These are phyloP conservation scores for Phytopythium cucurbitacearum DNA, from an alignment of 352 stramenopile species.

Conservation along the genomic window DNA sequence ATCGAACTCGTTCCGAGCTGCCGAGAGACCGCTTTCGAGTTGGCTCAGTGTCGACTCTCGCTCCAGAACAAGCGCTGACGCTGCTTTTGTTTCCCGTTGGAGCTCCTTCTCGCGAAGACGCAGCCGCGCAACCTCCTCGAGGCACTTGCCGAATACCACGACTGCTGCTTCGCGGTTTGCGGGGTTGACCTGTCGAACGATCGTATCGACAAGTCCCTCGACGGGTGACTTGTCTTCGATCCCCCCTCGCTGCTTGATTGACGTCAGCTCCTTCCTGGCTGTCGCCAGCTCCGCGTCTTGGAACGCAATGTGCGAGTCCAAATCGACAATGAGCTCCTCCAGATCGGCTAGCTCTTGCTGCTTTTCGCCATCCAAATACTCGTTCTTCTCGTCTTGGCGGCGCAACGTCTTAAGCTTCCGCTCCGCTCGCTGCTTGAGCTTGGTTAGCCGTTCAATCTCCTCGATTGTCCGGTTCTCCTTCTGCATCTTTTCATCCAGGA, in stretches of 20 bases:
- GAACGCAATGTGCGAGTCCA: slow-evolving; percentile 80
- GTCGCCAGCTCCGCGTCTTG: slow-evolving; percentile 63
- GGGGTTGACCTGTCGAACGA: slow-evolving; percentile 26
- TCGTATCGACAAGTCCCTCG: slow-evolving; percentile 22
- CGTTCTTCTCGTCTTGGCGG: slow-evolving; percentile 37
- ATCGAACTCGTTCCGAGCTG: slow-evolving; percentile 72
- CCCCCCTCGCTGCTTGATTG: slow-evolving; percentile 39
- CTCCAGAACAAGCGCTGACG: slow-evolving; percentile 34
- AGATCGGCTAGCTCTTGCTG: slow-evolving; percentile 70
- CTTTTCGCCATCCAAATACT: slow-evolving; percentile 55
- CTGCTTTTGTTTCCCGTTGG: no score
- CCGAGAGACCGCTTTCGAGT: slow-evolving; percentile 52
- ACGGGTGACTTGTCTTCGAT: slow-evolving; percentile 40
- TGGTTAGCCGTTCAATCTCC: slow-evolving; percentile 64
- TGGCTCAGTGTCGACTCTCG: slow-evolving; percentile 44
- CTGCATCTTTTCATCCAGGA: slow-evolving; percentile 64
- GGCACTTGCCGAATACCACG: slow-evolving; percentile 37
- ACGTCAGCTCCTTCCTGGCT: slow-evolving; percentile 45
- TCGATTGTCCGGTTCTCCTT: slow-evolving; percentile 50
- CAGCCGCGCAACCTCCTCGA: slow-evolving; percentile 51
- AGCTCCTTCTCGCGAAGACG: slow-evolving; percentile 40
- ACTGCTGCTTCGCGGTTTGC: slow-evolving; percentile 1
- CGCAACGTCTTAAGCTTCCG: slow-evolving; percentile 48
- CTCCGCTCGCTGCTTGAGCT: slow-evolving; percentile 62
- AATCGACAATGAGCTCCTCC: slow-evolving; percentile 71